These are phyloP conservation scores for Fagopyrum homotropicum DNA, from an alignment of 148 eudicot genomes.

Conservation along the genomic window DNA sequence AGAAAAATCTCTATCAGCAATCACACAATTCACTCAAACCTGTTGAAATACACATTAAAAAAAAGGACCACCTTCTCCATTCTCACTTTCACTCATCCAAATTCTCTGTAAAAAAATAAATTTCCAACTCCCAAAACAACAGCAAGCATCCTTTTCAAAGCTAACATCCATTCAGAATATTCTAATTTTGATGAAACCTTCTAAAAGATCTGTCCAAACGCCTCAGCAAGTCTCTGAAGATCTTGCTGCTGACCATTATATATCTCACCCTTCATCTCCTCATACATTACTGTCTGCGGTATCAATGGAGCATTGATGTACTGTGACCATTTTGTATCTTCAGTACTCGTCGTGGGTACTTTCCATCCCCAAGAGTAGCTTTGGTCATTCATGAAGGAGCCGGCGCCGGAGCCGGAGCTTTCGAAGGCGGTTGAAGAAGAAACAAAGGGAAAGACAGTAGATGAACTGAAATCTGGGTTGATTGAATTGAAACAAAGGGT, in stretches of 20 bases:
- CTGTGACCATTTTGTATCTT: constrained; percentile 68
- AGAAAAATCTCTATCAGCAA: constrained; percentile 4
- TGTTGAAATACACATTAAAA: background rate
- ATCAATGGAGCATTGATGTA: constrained; percentile 51
- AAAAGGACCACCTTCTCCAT: background rate
- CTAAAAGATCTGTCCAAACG: constrained; percentile 70
- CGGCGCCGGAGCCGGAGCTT: background rate
- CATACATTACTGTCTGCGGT: constrained; percentile 23
- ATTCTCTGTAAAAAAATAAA: constrained; percentile 1
- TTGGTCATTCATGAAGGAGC: background rate
- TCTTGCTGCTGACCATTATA: constrained; percentile 29
- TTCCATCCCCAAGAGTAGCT: constrained; percentile 7
- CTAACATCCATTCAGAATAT: constrained; percentile 6
- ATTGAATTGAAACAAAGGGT: constrained; percentile 7
- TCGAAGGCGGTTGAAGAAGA: background rate
- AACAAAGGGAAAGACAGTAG: background rate
- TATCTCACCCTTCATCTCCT: constrained; percentile 48
- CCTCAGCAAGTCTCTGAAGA: constrained; percentile 59
- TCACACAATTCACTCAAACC: constrained; percentile 12
- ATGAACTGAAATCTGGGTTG: background rate
- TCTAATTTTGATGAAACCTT: background rate
- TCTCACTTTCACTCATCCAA: background rate
- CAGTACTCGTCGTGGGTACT: constrained; percentile 16
- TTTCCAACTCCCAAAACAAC: constrained; percentile 1
- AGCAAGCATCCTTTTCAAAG: constrained; percentile 9